Evolutionary conservation across 2,329 filamentous ascomycete species (phyloP), one percentile per base, ranked within the genome.

Genomic region (Pseudogymnoascus sp.): DNA sequence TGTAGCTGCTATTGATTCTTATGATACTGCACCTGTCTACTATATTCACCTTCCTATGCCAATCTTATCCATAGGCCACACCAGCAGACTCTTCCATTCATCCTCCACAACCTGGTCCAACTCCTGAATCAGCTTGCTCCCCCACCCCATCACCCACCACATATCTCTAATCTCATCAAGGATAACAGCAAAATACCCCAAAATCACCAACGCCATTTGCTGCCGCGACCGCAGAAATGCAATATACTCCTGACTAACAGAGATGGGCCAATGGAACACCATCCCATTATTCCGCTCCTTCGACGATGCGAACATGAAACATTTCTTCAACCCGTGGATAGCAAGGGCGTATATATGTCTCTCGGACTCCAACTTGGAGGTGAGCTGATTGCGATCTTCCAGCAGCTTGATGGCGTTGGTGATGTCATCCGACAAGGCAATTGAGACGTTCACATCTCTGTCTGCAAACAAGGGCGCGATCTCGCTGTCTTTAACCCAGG

Each of bases 61-160:
- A 19, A 56, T 33, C n/a, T 15, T 33, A 11, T 33, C 29, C 50
- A 33, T 56, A 21, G 50, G 50, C 50, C 50, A 56, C 6, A 33
- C 50, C 10, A 56, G 10, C 29, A 56, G 29, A 13, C 50, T 33
- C 50, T 56, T 56, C 50, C 50, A 56, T 4, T 56, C 50, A 13
- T 33, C 50, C 4, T 56, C 50, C 11, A 56, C 50, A 15, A 21
- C 50, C n/a, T 33, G 26, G 3, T 56, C 1, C n/a, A 33, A 21
- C 15, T 56, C 50, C 13, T 33, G 50, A 19, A 67, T 46, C 29
- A 67, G 59, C n/a, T 64, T 61, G 7, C 29, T 62, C 5, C 65
- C 65, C 50, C 64, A 50, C 3, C 65, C 65, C 44, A 61, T 31
- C n/a, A 60, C 26, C 61, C 62, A 66, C 65, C 65, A 66, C 50